Percentiles rank a stretch among this genome's conserved stretches.
Evolutionary conservation across 495 filamentous ascomycete genomes (phyloP).

Genomic region (Choiromyces venosus): DNA sequence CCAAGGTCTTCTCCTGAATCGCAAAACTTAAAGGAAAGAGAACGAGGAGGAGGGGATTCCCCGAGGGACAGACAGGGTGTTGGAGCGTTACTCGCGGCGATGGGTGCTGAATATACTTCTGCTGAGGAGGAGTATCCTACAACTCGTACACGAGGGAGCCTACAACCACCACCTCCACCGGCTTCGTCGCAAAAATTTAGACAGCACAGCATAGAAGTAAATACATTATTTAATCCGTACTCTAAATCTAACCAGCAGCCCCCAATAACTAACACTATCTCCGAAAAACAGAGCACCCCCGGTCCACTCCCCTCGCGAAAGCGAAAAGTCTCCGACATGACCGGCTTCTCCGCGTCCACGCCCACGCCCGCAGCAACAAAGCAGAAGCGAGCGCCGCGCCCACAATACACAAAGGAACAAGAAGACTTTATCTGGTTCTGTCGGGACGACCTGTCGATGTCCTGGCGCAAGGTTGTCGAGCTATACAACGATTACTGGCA

Average conservation of each 20-base stretch:
- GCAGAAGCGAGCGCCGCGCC: conserved; percentile 33
- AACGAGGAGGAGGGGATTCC: not conserved
- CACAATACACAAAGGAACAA: conserved; percentile 36
- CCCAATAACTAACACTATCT: conserved; percentile 1
- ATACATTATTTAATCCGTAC: not conserved
- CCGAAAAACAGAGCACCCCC: not conserved
- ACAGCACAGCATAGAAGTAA: not conserved
- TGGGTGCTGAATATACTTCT: not conserved
- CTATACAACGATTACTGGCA: conserved; percentile 41
- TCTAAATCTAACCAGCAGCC: not conserved
- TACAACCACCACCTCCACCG: conserved; percentile 3
- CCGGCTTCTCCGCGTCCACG: not conserved
- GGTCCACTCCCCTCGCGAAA: not conserved
- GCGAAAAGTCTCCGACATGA: not conserved
- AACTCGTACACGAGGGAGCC: no score
- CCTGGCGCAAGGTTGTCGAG: conserved; percentile 32
- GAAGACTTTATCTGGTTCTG: conserved; percentile 41
- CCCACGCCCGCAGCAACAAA: conserved; percentile 8
- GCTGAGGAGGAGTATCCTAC: not conserved
- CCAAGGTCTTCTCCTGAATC: conserved; percentile 9
- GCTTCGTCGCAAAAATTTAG: not conserved
- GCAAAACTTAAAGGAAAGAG: not conserved
- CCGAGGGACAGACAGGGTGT: conserved; percentile 3
- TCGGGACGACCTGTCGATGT: conserved; percentile 39
- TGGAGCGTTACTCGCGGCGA: not conserved